Percentiles rank a stretch among this genome's conserved stretches.
Conservation (phyloP, 257 asterid species). For the Solanum pimpinellifolium region DNA sequence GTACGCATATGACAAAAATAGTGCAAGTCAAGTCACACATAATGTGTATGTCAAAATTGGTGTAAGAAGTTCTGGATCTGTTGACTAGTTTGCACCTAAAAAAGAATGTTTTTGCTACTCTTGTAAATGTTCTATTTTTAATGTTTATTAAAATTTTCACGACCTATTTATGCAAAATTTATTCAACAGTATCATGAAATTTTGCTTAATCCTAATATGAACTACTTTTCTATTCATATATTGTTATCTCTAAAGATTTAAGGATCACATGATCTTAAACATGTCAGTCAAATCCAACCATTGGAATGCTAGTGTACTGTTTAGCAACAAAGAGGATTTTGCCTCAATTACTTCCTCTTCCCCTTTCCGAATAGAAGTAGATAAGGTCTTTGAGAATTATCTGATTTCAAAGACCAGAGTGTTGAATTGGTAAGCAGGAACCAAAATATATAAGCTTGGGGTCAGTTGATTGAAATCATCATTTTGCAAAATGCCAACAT, state of each 20-base stretch:
- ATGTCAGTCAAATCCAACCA: neutral
- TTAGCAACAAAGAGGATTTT: neutral
- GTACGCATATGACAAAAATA: neutral
- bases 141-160: neutral
- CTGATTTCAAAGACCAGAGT: neutral
- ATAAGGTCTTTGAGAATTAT: neutral
- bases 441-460: neutral
- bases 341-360: neutral
- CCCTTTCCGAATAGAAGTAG: neutral
- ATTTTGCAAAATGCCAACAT: slow-evolving; percentile 26
- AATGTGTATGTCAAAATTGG: neutral
- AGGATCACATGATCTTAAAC: neutral
- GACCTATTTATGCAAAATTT: neutral
- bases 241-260: neutral
- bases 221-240: neutral
- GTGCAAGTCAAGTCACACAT: neutral
- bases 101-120: neutral
- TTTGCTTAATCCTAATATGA: neutral
- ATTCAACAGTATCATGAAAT: neutral
- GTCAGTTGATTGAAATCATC: neutral
- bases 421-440: neutral
- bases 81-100: neutral
- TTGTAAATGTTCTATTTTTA: neutral
- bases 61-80: neutral
- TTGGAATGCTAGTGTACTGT: neutral